Evolutionary conservation across 73 alveolate genomes (phyloP).

Genomic region (Stentor coeruleus): DNA sequence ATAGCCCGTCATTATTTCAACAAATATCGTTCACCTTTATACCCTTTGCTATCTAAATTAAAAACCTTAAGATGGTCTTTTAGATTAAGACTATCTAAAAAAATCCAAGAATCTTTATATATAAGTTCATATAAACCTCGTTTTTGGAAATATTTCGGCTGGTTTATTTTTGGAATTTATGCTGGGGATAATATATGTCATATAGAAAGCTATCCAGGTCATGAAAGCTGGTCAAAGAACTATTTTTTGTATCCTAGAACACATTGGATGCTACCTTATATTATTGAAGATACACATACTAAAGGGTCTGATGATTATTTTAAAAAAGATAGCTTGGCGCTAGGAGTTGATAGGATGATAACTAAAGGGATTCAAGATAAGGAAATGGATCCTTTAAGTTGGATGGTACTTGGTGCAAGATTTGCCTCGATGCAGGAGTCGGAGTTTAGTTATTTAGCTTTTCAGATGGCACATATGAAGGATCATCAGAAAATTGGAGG

Average conservation of each 20-base stretch:
- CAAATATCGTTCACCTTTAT: background rate
- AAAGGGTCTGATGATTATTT: background rate
- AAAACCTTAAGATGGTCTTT: background rate
- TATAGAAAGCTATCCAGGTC: background rate
- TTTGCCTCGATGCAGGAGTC: conserved; percentile 5
- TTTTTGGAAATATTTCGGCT: background rate
- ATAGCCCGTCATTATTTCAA: background rate
- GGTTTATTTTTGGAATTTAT: background rate
- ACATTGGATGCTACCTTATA: conserved; percentile 18
- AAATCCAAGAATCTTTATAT: no score
- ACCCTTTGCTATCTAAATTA: no score
- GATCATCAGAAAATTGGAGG: conserved; percentile 21
- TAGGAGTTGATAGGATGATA: background rate
- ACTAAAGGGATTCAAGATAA: conserved; percentile 24
- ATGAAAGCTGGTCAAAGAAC: background rate
- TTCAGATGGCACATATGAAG: conserved; percentile 24
- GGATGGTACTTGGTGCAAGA: conserved; percentile 13
- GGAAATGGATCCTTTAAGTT: conserved; percentile 22
- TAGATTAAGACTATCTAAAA: background rate
- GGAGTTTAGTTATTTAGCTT: conserved; percentile 8
- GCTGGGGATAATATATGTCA: background rate
- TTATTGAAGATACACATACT: background rate
- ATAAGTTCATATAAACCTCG: background rate
- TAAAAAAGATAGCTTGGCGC: background rate
- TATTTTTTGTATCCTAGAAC: background rate